Evolutionary conservation across 805 yeast species (phyloP).

Genomic region (Vanderwaltozyma tropicalis): DNA sequence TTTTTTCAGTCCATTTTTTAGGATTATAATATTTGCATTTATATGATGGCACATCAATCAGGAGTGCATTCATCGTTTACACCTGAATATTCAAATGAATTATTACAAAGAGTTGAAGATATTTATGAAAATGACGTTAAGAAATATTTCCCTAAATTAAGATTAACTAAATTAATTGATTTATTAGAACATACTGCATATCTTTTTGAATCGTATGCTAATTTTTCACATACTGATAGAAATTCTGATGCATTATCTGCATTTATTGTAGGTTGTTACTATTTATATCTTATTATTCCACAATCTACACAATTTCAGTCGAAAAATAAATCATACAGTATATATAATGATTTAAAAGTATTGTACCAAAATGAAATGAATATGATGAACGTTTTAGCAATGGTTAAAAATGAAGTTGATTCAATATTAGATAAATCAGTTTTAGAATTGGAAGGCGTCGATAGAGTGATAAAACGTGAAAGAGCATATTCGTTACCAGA

Average conservation of each 20-base stretch:
- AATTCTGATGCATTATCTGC: constrained; percentile 25
- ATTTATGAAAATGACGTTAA: constrained; percentile 29
- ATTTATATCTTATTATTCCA: constrained; percentile 31
- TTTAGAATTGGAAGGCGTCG: constrained; percentile 8
- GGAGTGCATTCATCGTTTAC: constrained; percentile 16
- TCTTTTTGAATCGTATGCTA: constrained; percentile 27
- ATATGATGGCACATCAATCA: background rate
- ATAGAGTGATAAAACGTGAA: constrained; percentile 13
- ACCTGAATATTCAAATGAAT: constrained; percentile 33
- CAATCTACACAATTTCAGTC: constrained; percentile 33
- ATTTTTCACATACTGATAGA: constrained; percentile 9
- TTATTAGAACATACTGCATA: constrained; percentile 30
- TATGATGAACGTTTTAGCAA: constrained; percentile 32
- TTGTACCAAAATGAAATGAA: constrained; percentile 30
- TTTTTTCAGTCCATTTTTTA: no score
- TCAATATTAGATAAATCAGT: constrained; percentile 16
- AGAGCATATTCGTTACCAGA: constrained; percentile 28
- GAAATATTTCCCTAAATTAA: constrained; percentile 23
- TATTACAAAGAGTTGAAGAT: constrained; percentile 16
- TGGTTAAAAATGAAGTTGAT: constrained; percentile 28
- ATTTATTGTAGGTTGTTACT: constrained; percentile 31
- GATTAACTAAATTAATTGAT: constrained; percentile 29
- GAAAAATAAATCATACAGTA: constrained; percentile 31
- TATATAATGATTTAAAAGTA: constrained; percentile 29
- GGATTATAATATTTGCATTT: background rate